These are phyloP conservation scores for Sparassis latifolia DNA, from an alignment of 1,284 basidiomycete species.

Conservation along the genomic window DNA sequence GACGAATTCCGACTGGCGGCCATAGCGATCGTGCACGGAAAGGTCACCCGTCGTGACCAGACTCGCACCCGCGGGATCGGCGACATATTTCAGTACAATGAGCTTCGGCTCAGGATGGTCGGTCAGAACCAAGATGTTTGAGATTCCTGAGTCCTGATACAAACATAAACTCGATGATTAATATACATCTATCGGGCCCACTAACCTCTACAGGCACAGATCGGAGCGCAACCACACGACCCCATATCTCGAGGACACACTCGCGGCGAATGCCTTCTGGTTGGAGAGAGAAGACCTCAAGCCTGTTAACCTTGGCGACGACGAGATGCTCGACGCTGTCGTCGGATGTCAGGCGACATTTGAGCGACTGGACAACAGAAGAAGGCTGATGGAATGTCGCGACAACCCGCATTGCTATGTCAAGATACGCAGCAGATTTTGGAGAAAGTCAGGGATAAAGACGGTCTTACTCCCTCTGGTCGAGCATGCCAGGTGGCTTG, in stretches of 20 bases:
- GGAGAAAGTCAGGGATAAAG: neutral
- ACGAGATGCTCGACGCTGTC: conserved; percentile 52
- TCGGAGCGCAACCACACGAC: conserved; percentile 50
- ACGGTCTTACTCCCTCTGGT: neutral
- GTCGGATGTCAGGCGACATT: conserved; percentile 43
- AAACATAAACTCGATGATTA: neutral
- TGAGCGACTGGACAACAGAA: conserved; percentile 55
- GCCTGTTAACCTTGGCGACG: conserved; percentile 53
- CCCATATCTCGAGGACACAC: conserved; percentile 58
- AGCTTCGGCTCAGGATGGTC: conserved; percentile 71
- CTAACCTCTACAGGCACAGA: conserved; percentile 47
- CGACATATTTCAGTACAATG: conserved; percentile 48
- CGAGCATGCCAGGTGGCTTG: neutral
- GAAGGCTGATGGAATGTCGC: conserved; percentile 64
- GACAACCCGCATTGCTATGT: conserved; percentile 52
- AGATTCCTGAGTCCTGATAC: conserved; percentile 35
- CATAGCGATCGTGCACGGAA: conserved; percentile 47
- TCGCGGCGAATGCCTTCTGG: conserved; percentile 51
- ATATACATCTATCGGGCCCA: conserved; percentile 6
- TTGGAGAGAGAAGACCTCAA: conserved; percentile 60
- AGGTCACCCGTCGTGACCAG: conserved; percentile 38
- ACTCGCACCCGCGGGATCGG: conserved; percentile 27
- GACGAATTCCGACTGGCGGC: conserved; percentile 60
- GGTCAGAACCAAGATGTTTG: conserved; percentile 55
- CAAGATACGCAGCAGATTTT: neutral